Evolutionary conservation across 345 rosid species (phyloP), one percentile per base, ranked within the genome.

Genomic region (Aegle marmelos): DNA sequence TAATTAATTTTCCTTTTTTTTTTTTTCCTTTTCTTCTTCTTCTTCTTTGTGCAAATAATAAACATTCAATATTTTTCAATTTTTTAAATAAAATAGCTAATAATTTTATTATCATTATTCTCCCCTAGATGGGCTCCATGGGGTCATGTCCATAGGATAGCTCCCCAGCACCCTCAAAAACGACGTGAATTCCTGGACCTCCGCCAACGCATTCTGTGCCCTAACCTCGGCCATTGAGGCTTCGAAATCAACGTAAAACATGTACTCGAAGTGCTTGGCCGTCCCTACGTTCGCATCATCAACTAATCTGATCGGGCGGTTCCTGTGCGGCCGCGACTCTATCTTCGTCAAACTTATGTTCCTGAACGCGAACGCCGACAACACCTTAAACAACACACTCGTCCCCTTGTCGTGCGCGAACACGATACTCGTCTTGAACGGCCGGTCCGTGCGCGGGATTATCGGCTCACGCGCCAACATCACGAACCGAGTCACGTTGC

Each of bases 81-180:
- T 9, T 41, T 41, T 11, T 2, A 11, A 11, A 45, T 45, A 45
- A 45, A 45, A 45, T 45, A 45, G 5, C 16, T 45, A 11, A 45
- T 45, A 11, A 45, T 45, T 45, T 45, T 10, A 10, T 41, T 0
- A 3, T 45, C 50, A 45, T 78, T 69, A 78, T 28, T 87, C 88
- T 36, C 74, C 91, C 57, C 85, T 14, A 22, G 93, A 85, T 4
- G 96, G 96, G 68, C 86, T 86, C 97, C 97, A 96, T 5, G 99
- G 98, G 9, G 98, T 90, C 99, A 96, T 96, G 83, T 96, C 99
- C 95, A 92, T 96, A 4, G 99, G 99, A 80, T 96, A 96, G 70
- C 99, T 96, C 16, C 99, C 99, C 78, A 96, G 78, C 34, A 96
- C 99, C 84, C 99, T 85, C 80, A 96, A 86, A 87, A 96, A 96